Conservation (phyloP, 306 rosid species). For the Prosopis cineraria region DNA sequence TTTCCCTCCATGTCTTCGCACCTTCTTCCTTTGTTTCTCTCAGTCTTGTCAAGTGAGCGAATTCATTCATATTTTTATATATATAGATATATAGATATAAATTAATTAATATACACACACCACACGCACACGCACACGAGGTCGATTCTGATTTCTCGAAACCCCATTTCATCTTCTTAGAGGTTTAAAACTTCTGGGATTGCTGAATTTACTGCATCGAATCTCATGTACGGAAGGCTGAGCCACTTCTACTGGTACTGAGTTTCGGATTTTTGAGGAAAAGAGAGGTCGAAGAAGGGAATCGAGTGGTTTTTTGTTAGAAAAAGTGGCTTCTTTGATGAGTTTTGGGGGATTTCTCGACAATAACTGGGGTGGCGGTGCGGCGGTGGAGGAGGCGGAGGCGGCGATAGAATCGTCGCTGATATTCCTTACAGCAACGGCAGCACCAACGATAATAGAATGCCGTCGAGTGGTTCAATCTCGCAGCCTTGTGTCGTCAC, state of each 20-base stretch:
- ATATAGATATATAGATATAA: neutral
- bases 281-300: neutral
- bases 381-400: slow-evolving; percentile 44
- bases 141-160: slow-evolving; percentile 8
- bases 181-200: slow-evolving; percentile 10
- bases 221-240: slow-evolving; percentile 2
- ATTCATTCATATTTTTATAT: neutral
- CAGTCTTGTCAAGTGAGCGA: neutral
- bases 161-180: neutral
- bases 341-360: slow-evolving; percentile 93
- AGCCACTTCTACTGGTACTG: neutral
- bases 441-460: slow-evolving; percentile 40
- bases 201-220: slow-evolving; percentile 10
- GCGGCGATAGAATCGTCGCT: slow-evolving; percentile 53
- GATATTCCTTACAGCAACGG: slow-evolving; percentile 58
- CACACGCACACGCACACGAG: neutral
- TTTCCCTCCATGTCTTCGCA: slow-evolving; percentile 27
- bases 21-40: slow-evolving; percentile 12
- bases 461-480: slow-evolving; percentile 66
- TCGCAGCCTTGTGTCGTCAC: slow-evolving; percentile 75
- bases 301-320: neutral
- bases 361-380: slow-evolving; percentile 64
- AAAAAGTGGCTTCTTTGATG: slow-evolving; percentile 62
- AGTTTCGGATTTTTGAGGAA: neutral
- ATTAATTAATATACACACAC: neutral